Evolutionary conservation across 164 flowering plant species (phyloP).

Genomic region (Santalum album): DNA sequence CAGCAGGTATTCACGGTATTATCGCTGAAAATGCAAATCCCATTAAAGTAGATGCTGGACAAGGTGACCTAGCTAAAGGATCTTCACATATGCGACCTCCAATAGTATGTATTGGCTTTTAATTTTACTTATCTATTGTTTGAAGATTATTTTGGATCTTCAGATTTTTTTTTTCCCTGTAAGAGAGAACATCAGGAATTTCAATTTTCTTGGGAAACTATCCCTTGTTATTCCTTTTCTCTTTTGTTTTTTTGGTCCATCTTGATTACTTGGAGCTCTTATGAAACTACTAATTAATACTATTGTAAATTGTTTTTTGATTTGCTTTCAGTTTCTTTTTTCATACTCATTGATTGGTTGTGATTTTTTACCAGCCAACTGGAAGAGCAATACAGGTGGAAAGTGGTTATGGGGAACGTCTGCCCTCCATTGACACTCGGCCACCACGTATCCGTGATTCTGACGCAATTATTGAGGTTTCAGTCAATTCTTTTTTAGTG

Average conservation of each 20-base stretch:
- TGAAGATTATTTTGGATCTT: not conserved
- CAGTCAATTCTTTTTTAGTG: not conserved
- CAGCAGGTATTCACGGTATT: constrained; percentile 64
- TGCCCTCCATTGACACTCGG: constrained; percentile 40
- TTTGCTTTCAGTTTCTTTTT: no score
- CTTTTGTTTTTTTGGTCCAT: no score
- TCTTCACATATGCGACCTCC: constrained; percentile 54
- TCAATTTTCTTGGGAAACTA: no score
- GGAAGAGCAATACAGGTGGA: constrained; percentile 77
- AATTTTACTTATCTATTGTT: not conserved
- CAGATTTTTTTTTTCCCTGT: no score
- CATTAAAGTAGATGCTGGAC: constrained; percentile 44
- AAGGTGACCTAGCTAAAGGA: constrained; percentile 53
- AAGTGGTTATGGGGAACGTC: constrained; percentile 40
- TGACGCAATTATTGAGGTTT: constrained; percentile 95
- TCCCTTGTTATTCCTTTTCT: no score
- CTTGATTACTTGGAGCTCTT: no score
- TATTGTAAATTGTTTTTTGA: no score
- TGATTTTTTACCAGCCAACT: constrained; percentile 56
- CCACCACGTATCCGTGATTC: constrained; percentile 43
- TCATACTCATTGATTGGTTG: no score
- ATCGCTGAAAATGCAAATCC: constrained; percentile 40
- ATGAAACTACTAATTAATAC: no score
- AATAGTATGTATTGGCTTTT: constrained; percentile 39
- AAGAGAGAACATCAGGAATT: not conserved